Evolutionary conservation across 2,329 filamentous ascomycete species (phyloP), one percentile per base, ranked within the genome.

Genomic region (Immersiporthe knoxdaviesiana): DNA sequence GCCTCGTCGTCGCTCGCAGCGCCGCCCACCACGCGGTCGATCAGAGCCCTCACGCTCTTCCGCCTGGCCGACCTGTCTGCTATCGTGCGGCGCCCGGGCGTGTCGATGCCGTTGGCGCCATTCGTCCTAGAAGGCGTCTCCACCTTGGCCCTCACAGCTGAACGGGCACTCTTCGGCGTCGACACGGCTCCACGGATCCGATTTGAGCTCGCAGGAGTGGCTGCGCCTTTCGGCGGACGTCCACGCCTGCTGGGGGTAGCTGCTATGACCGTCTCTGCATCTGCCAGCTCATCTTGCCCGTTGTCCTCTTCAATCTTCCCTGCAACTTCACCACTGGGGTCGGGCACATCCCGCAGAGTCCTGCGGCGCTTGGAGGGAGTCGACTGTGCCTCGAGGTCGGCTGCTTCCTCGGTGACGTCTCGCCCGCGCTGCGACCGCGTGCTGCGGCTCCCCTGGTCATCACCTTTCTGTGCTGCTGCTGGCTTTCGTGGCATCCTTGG

Each of bases 1-100:
- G 88, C 87, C 74, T 92, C 92, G 37, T 93, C 91, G 61, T 94
- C 91, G 75, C 88, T 91, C 35, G 85, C 84, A 11, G 83, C 86
- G 24, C 87, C 89, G 27, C 86, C 84, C 14, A 91, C 84, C 8
- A 90, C 89, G 58, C 90, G 89, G 76, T 94, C 89, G 50, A 97
- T 90, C 65, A 97, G 81, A 3, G 89, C 88, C 65, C 90, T 86
- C 30, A 91, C 92, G 77, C 92, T 97, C 83, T 97, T 97, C 76
- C 90, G 90, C 75, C 92, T 89, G 1, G 94, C 95, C 6, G 94
- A 97, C 63, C 92, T 89, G 79, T 97, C 93, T 27, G 91, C 91
- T 72, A 92, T 91, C 72, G 86, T 88, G 56, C 86, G 84, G 73
- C 89, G 86, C 50, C 87, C 87, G 0, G 92, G 91, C 1, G 91